These are phyloP conservation scores for Ichthyophonus hoferi DNA, from an alignment of 208 protist genomes.

Conservation along the genomic window DNA sequence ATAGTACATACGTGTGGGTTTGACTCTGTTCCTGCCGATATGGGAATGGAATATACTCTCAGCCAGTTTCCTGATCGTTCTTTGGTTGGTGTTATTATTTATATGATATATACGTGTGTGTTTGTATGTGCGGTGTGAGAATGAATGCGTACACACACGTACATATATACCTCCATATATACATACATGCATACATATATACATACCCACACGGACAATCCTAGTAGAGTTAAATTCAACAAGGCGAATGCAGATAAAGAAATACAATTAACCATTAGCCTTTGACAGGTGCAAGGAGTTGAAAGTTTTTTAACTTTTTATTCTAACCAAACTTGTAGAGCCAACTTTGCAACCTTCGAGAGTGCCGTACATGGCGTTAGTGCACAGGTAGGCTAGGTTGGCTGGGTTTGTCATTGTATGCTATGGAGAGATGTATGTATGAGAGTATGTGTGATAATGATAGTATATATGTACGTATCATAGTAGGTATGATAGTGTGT, in stretches of 20 bases:
- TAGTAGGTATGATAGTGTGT: too few species aligned
- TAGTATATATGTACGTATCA: too few species aligned
- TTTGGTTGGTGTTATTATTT: background rate
- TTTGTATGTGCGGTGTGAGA: background rate
- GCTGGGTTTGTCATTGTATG: too few species aligned
- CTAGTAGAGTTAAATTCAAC: too few species aligned
- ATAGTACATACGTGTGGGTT: conserved; percentile 32
- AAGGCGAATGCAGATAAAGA: too few species aligned
- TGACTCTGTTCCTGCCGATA: conserved; percentile 41
- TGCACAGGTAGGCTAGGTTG: conserved; percentile 9
- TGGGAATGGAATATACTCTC: background rate
- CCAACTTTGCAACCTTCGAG: conserved; percentile 37
- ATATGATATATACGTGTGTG: background rate
- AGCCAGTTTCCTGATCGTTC: background rate
- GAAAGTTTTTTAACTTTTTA: background rate
- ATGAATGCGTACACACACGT: background rate
- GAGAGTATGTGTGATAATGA: too few species aligned
- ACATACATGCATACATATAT: conserved; percentile 14
- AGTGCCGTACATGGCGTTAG: conserved; percentile 31
- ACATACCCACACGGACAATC: conserved; percentile 10
- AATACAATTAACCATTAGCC: background rate
- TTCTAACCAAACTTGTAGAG: background rate
- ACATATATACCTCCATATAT: background rate
- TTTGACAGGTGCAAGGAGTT: background rate
- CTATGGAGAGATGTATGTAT: too few species aligned